Evolutionary conservation across 306 rosid species (phyloP).

Genomic region (Pterocarpus macrocarpus): DNA sequence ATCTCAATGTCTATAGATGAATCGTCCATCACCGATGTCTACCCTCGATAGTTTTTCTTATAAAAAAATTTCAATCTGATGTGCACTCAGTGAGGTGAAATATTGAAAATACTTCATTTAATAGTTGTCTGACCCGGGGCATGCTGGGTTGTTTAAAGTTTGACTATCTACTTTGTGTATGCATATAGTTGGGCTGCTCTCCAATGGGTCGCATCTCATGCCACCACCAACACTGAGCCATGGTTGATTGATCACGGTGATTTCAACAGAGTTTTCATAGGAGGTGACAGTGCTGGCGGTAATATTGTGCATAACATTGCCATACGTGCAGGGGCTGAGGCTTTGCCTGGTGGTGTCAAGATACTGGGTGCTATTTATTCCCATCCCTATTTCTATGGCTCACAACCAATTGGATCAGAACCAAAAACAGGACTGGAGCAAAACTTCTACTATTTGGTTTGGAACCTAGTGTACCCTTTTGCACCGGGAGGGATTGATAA

Average conservation of each 20-base stretch:
- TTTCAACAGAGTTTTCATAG: slow-evolving; percentile 45
- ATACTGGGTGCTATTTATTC: slow-evolving; percentile 44
- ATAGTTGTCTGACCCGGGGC: no score
- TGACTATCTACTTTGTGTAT: no score
- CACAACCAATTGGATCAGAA: slow-evolving; percentile 42
- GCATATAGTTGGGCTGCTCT: slow-evolving; percentile 55
- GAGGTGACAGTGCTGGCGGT: slow-evolving; percentile 64
- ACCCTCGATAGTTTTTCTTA: slow-evolving; percentile 34
- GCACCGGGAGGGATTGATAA: slow-evolving; percentile 43
- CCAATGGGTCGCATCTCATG: slow-evolving; percentile 53
- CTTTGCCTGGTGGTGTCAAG: slow-evolving; percentile 46
- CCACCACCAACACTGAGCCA: slow-evolving; percentile 34
- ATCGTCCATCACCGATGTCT: slow-evolving; percentile 42
- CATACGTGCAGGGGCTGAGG: slow-evolving; percentile 47
- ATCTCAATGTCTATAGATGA: slow-evolving; percentile 27
- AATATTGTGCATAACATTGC: slow-evolving; percentile 55
- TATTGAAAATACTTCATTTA: no score
- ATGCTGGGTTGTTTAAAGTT: no score
- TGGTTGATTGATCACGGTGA: slow-evolving; percentile 53
- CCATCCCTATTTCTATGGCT: slow-evolving; percentile 54
- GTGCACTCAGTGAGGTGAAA: background rate
- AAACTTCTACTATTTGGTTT: slow-evolving; percentile 10
- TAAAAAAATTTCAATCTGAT: background rate
- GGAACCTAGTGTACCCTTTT: slow-evolving; percentile 53
- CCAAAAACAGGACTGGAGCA: background rate